Evolutionary conservation across 495 filamentous ascomycete species (phyloP).

Genomic region (Cetradonia linearis): DNA sequence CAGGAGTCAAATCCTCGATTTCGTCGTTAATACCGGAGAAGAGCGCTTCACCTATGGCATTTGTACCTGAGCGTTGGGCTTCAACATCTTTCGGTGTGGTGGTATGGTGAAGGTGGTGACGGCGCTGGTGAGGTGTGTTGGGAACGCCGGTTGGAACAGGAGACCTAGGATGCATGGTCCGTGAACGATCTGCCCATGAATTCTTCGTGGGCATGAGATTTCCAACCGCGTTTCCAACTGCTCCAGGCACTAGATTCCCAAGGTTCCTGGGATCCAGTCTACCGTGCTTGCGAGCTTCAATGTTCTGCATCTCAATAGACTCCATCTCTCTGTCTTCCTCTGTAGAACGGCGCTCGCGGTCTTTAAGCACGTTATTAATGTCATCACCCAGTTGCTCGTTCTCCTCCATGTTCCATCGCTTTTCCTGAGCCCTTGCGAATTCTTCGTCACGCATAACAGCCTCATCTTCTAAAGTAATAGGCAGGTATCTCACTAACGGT

Average conservation of each 20-base stretch:
- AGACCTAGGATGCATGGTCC: slow-evolving; percentile 14
- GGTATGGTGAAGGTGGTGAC: slow-evolving; percentile 10
- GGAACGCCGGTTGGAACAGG: slow-evolving; percentile 2
- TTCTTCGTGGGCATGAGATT: slow-evolving; percentile 19
- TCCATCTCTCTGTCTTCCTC: slow-evolving; percentile 35
- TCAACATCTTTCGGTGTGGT: slow-evolving; percentile 42
- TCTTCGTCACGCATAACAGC: slow-evolving; percentile 80
- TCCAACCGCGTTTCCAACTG: slow-evolving; percentile 14
- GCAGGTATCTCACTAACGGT: slow-evolving; percentile 78
- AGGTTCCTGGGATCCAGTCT: slow-evolving; percentile 22
- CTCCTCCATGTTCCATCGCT: slow-evolving; percentile 40
- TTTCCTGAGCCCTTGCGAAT: slow-evolving; percentile 68
- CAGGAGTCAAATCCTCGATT: slow-evolving; percentile 86
- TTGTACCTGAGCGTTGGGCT: slow-evolving; percentile 46
- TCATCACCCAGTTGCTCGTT: slow-evolving; percentile 43
- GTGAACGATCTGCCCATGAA: slow-evolving; percentile 29
- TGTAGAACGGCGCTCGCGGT: slow-evolving; percentile 29
- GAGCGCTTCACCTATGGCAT: slow-evolving; percentile 59
- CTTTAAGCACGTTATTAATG: slow-evolving; percentile 36
- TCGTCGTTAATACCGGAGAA: slow-evolving; percentile 83
- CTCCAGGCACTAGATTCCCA: slow-evolving; percentile 17
- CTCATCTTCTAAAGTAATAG: slow-evolving; percentile 92
- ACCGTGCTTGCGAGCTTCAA: slow-evolving; percentile 32
- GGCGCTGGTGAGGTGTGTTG: slow-evolving; percentile 23
- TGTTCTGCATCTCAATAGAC: slow-evolving; percentile 51